Conservation (phyloP, 2,329 filamentous ascomycete genomes). For the Fusarium tupiense region DNA sequence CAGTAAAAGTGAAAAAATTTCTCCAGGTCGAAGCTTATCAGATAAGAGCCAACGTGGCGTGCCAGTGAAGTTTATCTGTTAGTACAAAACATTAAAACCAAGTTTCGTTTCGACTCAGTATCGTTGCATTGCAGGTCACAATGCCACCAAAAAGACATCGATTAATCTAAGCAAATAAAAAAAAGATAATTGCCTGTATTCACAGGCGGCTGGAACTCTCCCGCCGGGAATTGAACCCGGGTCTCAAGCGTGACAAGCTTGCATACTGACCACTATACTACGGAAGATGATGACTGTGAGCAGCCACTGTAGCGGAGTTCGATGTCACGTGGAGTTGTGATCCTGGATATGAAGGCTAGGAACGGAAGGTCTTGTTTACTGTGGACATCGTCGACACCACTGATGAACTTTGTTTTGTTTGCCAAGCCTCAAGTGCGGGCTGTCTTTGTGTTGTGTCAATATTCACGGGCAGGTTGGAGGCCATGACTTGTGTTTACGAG, state of each 20-base stretch:
- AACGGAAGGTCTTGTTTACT: neutral
- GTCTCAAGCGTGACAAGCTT: conserved; percentile 29
- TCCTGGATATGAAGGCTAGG: neutral
- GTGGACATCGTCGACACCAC: neutral
- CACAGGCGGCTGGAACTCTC: conserved; percentile 24
- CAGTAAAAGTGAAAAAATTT: neutral
- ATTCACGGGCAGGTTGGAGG: neutral
- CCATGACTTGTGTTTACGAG: neutral
- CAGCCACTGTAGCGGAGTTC: conserved; percentile 23
- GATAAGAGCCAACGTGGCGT: neutral
- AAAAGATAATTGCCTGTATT: neutral
- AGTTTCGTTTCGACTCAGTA: neutral
- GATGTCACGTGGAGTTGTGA: neutral
- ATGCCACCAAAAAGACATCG: accelerated
- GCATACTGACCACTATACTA: conserved; percentile 32
- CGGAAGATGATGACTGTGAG: conserved; percentile 25
- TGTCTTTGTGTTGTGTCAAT: neutral
- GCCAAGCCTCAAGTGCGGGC: neutral
- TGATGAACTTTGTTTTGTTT: neutral
- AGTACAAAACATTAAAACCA: neutral
- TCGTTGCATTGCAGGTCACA: accelerated
- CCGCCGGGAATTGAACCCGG: conserved; percentile 29
- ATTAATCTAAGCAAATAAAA: accelerated
- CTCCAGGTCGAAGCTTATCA: neutral
- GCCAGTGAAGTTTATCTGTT: neutral